Base-by-base conservation (phyloP, 371 early-diverging fungal species). In the Saksenaea oblongispora region DNA sequence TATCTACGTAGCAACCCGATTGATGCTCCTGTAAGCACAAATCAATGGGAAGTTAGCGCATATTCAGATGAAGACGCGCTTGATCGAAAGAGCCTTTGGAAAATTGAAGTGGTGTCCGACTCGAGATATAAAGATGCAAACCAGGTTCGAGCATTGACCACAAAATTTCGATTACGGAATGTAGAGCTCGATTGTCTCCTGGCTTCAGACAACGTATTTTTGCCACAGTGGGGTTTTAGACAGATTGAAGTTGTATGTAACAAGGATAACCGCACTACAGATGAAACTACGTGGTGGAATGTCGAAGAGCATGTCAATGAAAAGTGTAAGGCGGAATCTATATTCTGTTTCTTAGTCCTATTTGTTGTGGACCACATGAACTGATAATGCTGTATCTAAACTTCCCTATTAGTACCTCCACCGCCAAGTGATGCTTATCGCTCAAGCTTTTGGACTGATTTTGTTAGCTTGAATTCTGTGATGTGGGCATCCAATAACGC, bases 401-500 rank as follows among this genome's bases (percentile, higher is more conserved):
- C 34, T 35, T 27, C 44, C n/a, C 4, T 14, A 17, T 15, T 62
- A 79, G 79, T 98, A 65, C 84, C 85, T 22, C 66, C 76, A 63
- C 71, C 92, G 71, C 35, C 74, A 73, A 39, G 87, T 81, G 58
- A 86, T 76, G 41, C 82, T 64, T 90, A 88, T 74, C 85, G 83
- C 58, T 84, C 93, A 35, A 82, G 70, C 34, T 99, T 99, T 76
- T 73, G 94, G 62, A 80, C 85, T 55, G 91, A 97, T 77, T 93
- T 99, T 75, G 69, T 91, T 61, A 94, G 96, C 71, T 80, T 97
- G 61, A 99, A 99, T 74, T 89, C 90, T 8, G 94, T 94, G 18
- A 99, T 99, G 99, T 96, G 94, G 91, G 87, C 89, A 3, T 89
- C 93, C 18, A 99, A 99, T 84, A 99, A 99, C 69, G 98, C 98